Evolutionary conservation across 768 basidiomycete genomes (phyloP).

Genomic region (Russula compacta): DNA sequence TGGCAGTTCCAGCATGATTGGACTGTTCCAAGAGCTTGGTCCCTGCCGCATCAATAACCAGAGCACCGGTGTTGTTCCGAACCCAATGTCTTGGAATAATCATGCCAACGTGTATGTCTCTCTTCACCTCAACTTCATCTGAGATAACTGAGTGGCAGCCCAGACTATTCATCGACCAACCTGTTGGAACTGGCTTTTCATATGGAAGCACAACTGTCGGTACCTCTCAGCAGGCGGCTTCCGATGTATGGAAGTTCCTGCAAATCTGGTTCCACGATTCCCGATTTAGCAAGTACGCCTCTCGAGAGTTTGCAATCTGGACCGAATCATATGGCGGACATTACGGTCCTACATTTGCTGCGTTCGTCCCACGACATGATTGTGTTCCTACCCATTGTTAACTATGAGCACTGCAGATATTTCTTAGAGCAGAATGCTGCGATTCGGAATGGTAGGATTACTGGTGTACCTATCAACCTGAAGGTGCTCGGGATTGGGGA

Average conservation of each 20-base stretch:
- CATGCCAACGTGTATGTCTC: slow-evolving; percentile 37
- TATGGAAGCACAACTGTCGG: slow-evolving; percentile 42
- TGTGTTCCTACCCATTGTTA: background rate
- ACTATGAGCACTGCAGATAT: slow-evolving; percentile 24
- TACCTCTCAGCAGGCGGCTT: slow-evolving; percentile 45
- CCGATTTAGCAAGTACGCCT: slow-evolving; percentile 40
- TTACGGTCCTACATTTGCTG: slow-evolving; percentile 32
- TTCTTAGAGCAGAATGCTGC: slow-evolving; percentile 53
- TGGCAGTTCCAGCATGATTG: slow-evolving; percentile 45
- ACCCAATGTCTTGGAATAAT: slow-evolving; percentile 53
- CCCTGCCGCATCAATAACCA: slow-evolving; percentile 69
- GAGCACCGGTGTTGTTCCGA: slow-evolving; percentile 43
- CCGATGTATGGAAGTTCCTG: slow-evolving; percentile 52
- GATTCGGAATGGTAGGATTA: slow-evolving; percentile 37
- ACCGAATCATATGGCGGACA: slow-evolving; percentile 47
- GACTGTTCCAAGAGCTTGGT: slow-evolving; percentile 87
- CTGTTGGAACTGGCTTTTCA: slow-evolving; percentile 54
- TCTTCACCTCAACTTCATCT: background rate
- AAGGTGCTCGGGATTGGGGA: slow-evolving; percentile 55
- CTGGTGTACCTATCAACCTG: slow-evolving; percentile 46
- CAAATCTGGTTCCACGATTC: slow-evolving; percentile 53
- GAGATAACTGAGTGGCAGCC: background rate
- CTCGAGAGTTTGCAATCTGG: slow-evolving; percentile 48
- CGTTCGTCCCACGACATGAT: slow-evolving; percentile 19
- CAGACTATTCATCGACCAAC: slow-evolving; percentile 53